These are phyloP conservation scores for Cystobasidium slooffiae DNA, from an alignment of 1,284 basidiomycete genomes.

Conservation along the genomic window DNA sequence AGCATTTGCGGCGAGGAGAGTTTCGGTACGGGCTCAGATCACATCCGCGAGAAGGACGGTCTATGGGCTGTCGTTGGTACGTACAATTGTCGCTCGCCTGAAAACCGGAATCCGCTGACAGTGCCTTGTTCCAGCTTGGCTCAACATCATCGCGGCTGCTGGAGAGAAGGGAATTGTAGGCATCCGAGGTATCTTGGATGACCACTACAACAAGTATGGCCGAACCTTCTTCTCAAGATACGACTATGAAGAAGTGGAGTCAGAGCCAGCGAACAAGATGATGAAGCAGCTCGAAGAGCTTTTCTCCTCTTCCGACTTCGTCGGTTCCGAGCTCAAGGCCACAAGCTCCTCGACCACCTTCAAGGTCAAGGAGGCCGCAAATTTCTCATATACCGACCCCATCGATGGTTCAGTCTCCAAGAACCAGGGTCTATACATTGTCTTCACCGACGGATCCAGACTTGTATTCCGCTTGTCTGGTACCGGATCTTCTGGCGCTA, in stretches of 20 bases:
- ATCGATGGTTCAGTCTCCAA: constrained; percentile 86
- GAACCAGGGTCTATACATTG: constrained; percentile 94
- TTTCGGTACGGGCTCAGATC: constrained; percentile 99
- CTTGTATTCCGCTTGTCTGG: constrained; percentile 96
- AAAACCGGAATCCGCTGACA: neutral
- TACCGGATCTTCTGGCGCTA: constrained; percentile 93
- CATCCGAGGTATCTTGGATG: constrained; percentile 84
- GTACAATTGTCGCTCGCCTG: constrained; percentile 44
- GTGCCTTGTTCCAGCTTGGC: constrained; percentile 71
- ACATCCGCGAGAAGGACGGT: constrained; percentile 99
- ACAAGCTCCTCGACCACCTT: constrained; percentile 72
- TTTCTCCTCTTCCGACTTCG: constrained; percentile 69
- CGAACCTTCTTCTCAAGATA: constrained; percentile 98
- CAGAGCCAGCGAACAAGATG: constrained; percentile 83
- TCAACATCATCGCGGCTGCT: constrained; percentile 93
- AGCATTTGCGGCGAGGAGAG: constrained; percentile 99
- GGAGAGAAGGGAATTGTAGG: constrained; percentile 78
- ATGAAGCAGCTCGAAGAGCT: constrained; percentile 76
- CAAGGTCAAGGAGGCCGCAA: constrained; percentile 75
- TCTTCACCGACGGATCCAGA: constrained; percentile 86
- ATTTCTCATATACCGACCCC: constrained; percentile 96
- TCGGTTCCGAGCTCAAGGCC: constrained; percentile 69
- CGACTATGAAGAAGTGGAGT: constrained; percentile 97
- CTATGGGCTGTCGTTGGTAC: constrained; percentile 92
- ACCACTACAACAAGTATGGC: constrained; percentile 90